Percentiles rank a stretch among this genome's conserved stretches.
Evolutionary conservation across 176 grass and related monocot species (phyloP).

Genomic region (Melocanna baccifera): DNA sequence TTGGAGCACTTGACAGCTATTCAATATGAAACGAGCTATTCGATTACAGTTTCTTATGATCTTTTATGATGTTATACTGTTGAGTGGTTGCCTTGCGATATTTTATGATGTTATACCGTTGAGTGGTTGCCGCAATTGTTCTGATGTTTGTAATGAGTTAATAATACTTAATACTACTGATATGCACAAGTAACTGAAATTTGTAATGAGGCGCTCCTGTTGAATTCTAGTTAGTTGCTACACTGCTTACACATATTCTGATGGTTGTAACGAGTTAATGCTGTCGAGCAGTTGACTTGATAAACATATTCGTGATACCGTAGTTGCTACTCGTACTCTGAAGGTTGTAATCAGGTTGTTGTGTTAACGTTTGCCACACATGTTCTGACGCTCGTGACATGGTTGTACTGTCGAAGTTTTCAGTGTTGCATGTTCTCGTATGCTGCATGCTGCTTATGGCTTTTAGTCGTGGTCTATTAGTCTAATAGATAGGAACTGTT

Average conservation of each 20-base stretch:
- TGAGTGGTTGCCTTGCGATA: not conserved
- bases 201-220: not conserved
- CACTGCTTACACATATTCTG: not conserved
- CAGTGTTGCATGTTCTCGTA: no score
- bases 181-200: not conserved
- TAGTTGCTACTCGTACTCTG: no score
- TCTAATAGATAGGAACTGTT: no score
- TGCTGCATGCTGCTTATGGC: no score
- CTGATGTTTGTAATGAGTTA: not conserved
- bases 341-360: no score
- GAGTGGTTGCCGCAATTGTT: not conserved
- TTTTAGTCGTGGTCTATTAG: no score
- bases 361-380: no score
- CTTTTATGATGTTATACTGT: not conserved
- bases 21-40: slow-evolving; percentile 34
- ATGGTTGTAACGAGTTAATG: not conserved
- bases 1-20: slow-evolving; percentile 25
- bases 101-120: not conserved
- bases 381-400: no score
- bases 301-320: not conserved
- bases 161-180: not conserved
- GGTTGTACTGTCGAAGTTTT: no score
- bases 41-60: slow-evolving; percentile 1
- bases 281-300: not conserved
- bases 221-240: not conserved